Conservation (phyloP, 139 green algal species). For the Tetradesmus obliquus region DNA sequence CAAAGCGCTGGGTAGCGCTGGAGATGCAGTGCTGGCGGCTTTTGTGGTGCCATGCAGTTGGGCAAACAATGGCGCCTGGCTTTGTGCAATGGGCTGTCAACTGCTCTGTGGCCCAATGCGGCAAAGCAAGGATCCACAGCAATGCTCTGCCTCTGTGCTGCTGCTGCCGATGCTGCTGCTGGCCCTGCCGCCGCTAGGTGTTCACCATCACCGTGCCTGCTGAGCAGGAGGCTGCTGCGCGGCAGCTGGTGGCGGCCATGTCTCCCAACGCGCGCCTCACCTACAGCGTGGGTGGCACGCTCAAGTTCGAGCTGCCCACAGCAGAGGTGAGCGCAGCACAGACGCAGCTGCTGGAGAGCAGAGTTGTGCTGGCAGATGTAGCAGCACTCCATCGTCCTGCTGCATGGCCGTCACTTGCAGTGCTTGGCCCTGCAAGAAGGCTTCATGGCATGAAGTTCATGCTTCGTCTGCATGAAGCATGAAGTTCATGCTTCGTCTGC, state of each 20-base stretch:
- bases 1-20: no score
- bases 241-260: constrained; percentile 61
- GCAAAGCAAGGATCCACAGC: no score
- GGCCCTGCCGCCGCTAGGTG: constrained; percentile 47
- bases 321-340: constrained; percentile 32
- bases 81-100: no score
- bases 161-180: not conserved
- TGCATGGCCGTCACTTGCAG: no score
- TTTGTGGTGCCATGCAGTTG: not conserved
- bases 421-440: no score
- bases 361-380: constrained; percentile 49
- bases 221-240: constrained; percentile 61
- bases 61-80: no score
- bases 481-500: no score
- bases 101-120: no score
- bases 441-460: no score
- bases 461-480: no score
- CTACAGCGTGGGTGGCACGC: constrained; percentile 72
- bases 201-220: constrained; percentile 85
- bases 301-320: constrained; percentile 78
- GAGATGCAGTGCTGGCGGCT: not conserved
- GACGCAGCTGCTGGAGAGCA: not conserved
- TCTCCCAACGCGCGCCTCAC: constrained; percentile 67
- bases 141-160: not conserved
- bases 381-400: constrained; percentile 42